phyloP scores from a whole-genome alignment of 257 asterid species.

The Pogostemon cablin region DNA sequence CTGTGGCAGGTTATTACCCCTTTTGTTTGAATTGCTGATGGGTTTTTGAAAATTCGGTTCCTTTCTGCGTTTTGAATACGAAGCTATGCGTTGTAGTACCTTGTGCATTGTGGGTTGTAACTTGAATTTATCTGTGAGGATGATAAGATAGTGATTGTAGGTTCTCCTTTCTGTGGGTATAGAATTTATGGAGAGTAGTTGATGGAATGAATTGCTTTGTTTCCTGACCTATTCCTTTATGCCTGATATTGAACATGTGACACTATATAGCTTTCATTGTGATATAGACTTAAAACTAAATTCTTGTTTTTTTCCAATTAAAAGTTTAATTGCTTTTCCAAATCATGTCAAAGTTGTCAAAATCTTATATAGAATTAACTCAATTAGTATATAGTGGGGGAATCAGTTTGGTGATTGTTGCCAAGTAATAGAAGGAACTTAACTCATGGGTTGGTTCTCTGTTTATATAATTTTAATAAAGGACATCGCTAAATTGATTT shows the following conservation, averaged over 20 bases:
- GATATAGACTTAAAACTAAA: neutral
- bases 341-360: conserved; percentile 3
- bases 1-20: conserved; percentile 65
- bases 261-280: neutral
- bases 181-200: conserved; percentile 15
- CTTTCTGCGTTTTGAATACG: neutral
- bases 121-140: conserved; percentile 9
- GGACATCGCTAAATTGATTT: no score
- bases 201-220: neutral
- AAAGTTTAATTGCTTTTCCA: neutral
- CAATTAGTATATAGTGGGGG: neutral
- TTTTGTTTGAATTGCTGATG: neutral
- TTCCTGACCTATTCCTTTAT: neutral
- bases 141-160: neutral
- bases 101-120: conserved; percentile 20
- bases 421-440: neutral
- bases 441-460: neutral
- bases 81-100: conserved; percentile 15
- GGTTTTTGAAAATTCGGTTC: neutral
- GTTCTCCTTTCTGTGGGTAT: neutral
- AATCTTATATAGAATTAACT: conserved; percentile 10
- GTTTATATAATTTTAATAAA: neutral
- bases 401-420: neutral
- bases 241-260: neutral
- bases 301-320: neutral